Evolutionary conservation across 192 early-diverging fungal species (phyloP), one percentile per base, ranked within the genome.

Genomic region (Glomus cerebriforme): DNA sequence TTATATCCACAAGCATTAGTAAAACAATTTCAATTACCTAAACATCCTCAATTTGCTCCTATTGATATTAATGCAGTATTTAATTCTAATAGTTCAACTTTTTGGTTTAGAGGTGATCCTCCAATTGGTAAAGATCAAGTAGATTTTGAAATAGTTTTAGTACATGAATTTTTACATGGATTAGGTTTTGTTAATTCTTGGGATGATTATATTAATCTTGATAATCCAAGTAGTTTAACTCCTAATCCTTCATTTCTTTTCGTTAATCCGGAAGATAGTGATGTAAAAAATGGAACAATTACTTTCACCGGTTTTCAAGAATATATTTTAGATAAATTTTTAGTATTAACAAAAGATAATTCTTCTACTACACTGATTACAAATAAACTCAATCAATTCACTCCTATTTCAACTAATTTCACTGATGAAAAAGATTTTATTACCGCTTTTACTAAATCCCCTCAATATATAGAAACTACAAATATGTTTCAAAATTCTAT

Each of bases 91-190:
- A 58, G 47, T 12, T 4, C 24, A 10, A 12, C 17, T 32, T 34
- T 58, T 32, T 73, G 45, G 45, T 54, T 73, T 15, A 15, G 15
- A 19, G 72, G 45, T 31, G 29, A 59, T 32, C 54, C 29, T 3
- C 49, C 26, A 32, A n/a, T 24, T 32, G 49, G 24, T 24, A 31
- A n/a, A n/a, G 5, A 54, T 3, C 72, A 73, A 58, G 31, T 73
- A 19, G 72, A 73, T 49, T 59, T 73, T 73, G 47, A 7, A 22
- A 3, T 34, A 12, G 72, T 58, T 31, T 26, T 73, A 1, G 15
- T 34, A 6, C 72, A 73, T 32, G 72, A 73, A 73, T 59, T 73
- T 12, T n/a, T 49, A 12, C 72, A 73, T 17, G 72, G 72, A 10
- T 73, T 73, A 35, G 72, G 72, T 19, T 73, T 73, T 19, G 1